phyloP scores from a whole-genome alignment of 129 eudicot genomes.

The Artemisia annua region DNA sequence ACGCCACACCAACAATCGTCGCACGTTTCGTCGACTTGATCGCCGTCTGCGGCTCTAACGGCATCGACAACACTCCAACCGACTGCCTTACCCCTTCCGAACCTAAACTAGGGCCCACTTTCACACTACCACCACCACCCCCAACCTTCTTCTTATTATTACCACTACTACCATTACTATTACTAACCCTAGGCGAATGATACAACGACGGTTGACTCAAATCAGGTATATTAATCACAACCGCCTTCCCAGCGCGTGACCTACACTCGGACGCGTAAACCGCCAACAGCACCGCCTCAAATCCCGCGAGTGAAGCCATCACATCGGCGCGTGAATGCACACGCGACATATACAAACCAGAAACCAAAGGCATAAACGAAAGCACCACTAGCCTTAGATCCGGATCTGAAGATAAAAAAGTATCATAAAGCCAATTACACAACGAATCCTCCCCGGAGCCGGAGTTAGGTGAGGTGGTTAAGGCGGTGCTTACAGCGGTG shows the following conservation, averaged over 20 bases:
- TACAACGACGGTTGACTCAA: conserved; percentile 80
- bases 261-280: conserved; percentile 68
- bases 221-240: conserved; percentile 62
- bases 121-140: conserved; percentile 4
- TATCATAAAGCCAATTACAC: conserved; percentile 92
- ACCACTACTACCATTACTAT: not conserved
- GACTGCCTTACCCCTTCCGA: conserved; percentile 17
- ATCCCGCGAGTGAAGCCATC: conserved; percentile 61
- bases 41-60: conserved; percentile 77
- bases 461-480: conserved; percentile 54
- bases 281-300: conserved; percentile 78
- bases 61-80: conserved; percentile 62
- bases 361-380: conserved; percentile 61
- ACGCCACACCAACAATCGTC: conserved; percentile 66
- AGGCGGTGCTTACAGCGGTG: conserved; percentile 53
- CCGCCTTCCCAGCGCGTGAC: conserved; percentile 70
- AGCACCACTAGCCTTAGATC: conserved; percentile 88
- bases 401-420: conserved; percentile 74
- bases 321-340: conserved; percentile 44
- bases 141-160: conserved; percentile 27
- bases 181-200: conserved; percentile 60
- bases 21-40: conserved; percentile 86
- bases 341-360: conserved; percentile 59
- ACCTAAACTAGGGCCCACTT: conserved; percentile 34
- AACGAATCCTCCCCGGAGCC: conserved; percentile 80